These are phyloP conservation scores for Citropsis articulata DNA, from an alignment of 345 rosid species.

Conservation along the genomic window DNA sequence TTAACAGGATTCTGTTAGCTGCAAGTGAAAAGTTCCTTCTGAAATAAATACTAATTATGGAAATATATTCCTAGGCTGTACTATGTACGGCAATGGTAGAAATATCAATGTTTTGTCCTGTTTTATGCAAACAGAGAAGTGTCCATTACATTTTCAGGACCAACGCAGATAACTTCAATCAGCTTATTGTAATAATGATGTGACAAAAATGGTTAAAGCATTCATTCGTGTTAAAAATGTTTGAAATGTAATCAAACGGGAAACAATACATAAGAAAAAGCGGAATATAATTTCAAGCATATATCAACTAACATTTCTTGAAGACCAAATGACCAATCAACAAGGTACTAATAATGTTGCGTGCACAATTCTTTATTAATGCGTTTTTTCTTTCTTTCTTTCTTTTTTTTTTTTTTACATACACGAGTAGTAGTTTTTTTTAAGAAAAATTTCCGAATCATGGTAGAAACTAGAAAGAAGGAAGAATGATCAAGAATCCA, in stretches of 20 bases:
- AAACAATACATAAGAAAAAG: background rate
- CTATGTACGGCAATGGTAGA: background rate
- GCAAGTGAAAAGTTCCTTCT: background rate
- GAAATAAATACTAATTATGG: background rate
- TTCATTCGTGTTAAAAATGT: slow-evolving; percentile 21
- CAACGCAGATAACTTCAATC: background rate
- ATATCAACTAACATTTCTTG: background rate
- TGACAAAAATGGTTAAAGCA: background rate
- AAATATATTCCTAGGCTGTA: too few relatives aligned
- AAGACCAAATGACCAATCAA: background rate
- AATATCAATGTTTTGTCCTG: background rate
- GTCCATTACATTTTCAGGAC: background rate
- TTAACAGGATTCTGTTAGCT: background rate
- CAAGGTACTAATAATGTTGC: background rate
- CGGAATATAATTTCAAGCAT: background rate
- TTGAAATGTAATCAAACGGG: background rate
- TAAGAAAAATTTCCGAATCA: too few relatives aligned
- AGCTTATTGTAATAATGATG: too few relatives aligned
- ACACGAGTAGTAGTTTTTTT: too few relatives aligned
- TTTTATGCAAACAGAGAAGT: background rate
- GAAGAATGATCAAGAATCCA: too few relatives aligned
- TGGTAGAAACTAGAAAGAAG: too few relatives aligned
- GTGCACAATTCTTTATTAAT: background rate
- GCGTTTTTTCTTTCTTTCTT: too few relatives aligned
- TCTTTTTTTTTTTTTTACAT: too few relatives aligned